Conservation (phyloP, 139 green algal genomes). For the Gonium pectorale region DNA sequence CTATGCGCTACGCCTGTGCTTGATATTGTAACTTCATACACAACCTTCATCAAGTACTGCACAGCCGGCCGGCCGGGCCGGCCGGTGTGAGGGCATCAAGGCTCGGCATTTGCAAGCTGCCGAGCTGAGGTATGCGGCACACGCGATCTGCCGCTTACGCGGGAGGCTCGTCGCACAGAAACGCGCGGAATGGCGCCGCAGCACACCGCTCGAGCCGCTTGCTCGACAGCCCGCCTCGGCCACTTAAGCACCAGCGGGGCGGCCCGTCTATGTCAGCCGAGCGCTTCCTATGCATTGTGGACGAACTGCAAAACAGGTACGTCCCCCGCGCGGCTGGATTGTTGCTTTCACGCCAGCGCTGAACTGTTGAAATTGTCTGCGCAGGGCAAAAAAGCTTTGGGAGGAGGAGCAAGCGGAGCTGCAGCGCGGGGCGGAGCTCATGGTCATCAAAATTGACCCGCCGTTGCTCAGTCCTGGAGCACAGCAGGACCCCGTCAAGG, state of each 20-base stretch:
- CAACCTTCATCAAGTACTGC: not conserved
- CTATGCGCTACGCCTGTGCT: too few relatives aligned
- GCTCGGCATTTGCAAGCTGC: not conserved
- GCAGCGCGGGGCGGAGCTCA: slow-evolving; percentile 26
- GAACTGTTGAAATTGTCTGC: too few relatives aligned
- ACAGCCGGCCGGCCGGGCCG: slow-evolving; percentile 3
- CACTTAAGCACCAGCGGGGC: not conserved
- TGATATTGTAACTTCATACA: too few relatives aligned
- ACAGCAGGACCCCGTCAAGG: too few relatives aligned
- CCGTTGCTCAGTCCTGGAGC: too few relatives aligned
- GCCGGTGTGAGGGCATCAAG: not conserved
- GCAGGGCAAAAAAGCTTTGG: slow-evolving; percentile 34
- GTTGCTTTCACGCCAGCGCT: too few relatives aligned
- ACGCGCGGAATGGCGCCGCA: not conserved
- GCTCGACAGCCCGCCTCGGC: slow-evolving; percentile 17
- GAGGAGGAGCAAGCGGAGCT: slow-evolving; percentile 20
- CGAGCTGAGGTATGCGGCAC: not conserved
- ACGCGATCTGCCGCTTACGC: not conserved
- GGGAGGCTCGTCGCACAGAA: not conserved
- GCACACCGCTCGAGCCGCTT: not conserved
- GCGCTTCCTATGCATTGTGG: slow-evolving; percentile 18
- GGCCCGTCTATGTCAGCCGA: slow-evolving; percentile 22
- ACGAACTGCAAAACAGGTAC: not conserved
- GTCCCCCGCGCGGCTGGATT: too few relatives aligned
- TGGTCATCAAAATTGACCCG: too few relatives aligned